Conservation (phyloP, 805 yeast genomes). For the Huiozyma naganishii region DNA sequence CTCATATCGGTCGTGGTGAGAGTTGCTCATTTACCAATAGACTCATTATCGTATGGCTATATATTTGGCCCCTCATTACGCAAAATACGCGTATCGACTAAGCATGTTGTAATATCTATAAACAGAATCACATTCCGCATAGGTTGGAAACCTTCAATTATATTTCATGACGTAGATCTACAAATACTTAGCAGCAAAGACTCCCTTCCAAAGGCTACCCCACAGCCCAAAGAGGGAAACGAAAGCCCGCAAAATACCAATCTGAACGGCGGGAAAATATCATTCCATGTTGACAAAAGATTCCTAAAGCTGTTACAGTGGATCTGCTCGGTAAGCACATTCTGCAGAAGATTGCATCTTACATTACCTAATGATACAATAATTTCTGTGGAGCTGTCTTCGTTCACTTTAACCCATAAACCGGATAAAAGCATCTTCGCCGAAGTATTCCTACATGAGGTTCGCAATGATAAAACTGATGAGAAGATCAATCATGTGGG, state of each 20-base stretch:
- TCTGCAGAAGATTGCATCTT: conserved; percentile 7
- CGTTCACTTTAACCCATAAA: conserved; percentile 11
- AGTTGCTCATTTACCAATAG: conserved; percentile 3
- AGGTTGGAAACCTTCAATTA: conserved; percentile 13
- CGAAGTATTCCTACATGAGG: conserved; percentile 15
- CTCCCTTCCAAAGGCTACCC: neutral
- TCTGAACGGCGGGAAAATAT: conserved; percentile 3
- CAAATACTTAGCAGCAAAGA: neutral
- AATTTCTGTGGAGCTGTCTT: conserved; percentile 10
- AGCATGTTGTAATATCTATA: conserved; percentile 7
- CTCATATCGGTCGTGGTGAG: conserved; percentile 1
- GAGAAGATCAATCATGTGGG: conserved; percentile 14
- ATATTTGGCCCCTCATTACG: conserved; percentile 14
- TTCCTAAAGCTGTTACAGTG: conserved; percentile 6
- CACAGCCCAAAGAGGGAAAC: neutral
- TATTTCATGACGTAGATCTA: conserved; percentile 12
- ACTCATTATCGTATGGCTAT: conserved; percentile 9
- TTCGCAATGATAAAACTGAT: conserved; percentile 6
- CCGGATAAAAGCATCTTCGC: conserved; percentile 7
- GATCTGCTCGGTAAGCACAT: conserved; percentile 9
- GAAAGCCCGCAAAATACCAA: neutral
- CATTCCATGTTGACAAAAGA: conserved; percentile 6
- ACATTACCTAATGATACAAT: conserved; percentile 4
- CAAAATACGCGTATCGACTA: conserved; percentile 6
- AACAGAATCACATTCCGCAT: conserved; percentile 11